These are phyloP conservation scores for Lactifluus hygrophoroides DNA, from an alignment of 768 basidiomycete species.

Conservation along the genomic window DNA sequence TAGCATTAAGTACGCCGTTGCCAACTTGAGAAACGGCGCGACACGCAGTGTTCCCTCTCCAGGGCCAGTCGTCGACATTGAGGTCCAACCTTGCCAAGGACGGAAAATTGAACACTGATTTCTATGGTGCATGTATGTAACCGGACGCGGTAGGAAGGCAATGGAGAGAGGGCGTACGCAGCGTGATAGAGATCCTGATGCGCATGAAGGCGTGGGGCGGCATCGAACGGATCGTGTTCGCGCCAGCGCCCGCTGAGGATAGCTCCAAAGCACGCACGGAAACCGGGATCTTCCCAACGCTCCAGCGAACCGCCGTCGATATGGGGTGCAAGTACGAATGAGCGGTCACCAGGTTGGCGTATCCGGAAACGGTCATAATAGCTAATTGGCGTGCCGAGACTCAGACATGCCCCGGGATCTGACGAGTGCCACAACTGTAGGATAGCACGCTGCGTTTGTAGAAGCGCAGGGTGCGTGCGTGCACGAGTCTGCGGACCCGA, in stretches of 20 bases:
- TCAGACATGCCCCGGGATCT: constrained; percentile 34
- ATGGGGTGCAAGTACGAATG: constrained; percentile 61
- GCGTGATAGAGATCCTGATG: constrained; percentile 24
- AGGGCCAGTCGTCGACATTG: constrained; percentile 40
- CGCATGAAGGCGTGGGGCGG: constrained; percentile 51
- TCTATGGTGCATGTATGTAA: neutral
- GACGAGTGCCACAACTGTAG: constrained; percentile 52
- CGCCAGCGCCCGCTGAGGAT: constrained; percentile 58
- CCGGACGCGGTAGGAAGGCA: neutral
- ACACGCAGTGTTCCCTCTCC: constrained; percentile 61
- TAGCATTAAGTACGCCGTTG: constrained; percentile 65
- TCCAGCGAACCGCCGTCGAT: constrained; percentile 61
- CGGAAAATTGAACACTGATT: constrained; percentile 24
- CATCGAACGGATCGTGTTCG: constrained; percentile 57
- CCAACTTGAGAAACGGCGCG: constrained; percentile 55
- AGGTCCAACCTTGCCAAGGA: constrained; percentile 68
- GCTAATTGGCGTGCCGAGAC: constrained; percentile 51
- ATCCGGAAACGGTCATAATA: constrained; percentile 75
- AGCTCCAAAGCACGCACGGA: constrained; percentile 50
- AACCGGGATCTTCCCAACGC: constrained; percentile 58
- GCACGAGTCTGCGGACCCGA: constrained; percentile 53
- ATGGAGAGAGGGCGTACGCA: constrained; percentile 1
- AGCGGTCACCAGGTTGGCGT: constrained; percentile 58
- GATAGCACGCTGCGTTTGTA: constrained; percentile 49
- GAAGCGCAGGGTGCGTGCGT: constrained; percentile 52